phyloP scores from a whole-genome alignment of 805 yeast species.

The Candida arabinofermentans region DNA sequence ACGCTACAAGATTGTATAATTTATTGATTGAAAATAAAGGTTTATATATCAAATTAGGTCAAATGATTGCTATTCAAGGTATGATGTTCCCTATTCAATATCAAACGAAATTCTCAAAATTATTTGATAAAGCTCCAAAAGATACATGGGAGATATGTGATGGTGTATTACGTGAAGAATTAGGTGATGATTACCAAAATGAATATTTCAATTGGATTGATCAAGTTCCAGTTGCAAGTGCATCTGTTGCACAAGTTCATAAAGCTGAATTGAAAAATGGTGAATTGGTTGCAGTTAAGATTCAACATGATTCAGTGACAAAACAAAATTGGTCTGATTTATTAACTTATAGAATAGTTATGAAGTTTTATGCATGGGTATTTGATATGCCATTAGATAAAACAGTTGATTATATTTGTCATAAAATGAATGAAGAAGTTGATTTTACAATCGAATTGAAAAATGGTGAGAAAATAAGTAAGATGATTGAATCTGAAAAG shows the following conservation, averaged over 20 bases:
- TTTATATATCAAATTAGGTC: constrained; percentile 73
- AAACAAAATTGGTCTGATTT: constrained; percentile 62
- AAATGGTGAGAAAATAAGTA: constrained; percentile 43
- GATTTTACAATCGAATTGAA: constrained; percentile 54
- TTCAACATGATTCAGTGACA: constrained; percentile 60
- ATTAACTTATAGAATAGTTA: constrained; percentile 48
- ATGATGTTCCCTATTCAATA: constrained; percentile 60
- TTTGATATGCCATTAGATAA: constrained; percentile 63
- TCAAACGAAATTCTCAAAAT: constrained; percentile 49
- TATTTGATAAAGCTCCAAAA: constrained; percentile 67
- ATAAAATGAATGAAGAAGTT: constrained; percentile 55
- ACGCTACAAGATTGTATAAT: constrained; percentile 47
- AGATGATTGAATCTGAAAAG: constrained; percentile 39
- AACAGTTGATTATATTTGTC: constrained; percentile 53
- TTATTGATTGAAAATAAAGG: constrained; percentile 49
- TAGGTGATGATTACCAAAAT: constrained; percentile 40
- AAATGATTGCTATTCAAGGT: constrained; percentile 75
- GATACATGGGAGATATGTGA: constrained; percentile 50
- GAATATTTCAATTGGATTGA: constrained; percentile 43
- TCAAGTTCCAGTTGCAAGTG: constrained; percentile 64
- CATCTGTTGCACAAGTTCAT: constrained; percentile 72
- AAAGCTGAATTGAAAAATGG: constrained; percentile 44
- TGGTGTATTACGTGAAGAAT: constrained; percentile 32
- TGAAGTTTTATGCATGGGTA: constrained; percentile 49
- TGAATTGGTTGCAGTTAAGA: constrained; percentile 57